Conservation (phyloP, 345 rosid species). For the Rhodomyrtus tomentosa region DNA sequence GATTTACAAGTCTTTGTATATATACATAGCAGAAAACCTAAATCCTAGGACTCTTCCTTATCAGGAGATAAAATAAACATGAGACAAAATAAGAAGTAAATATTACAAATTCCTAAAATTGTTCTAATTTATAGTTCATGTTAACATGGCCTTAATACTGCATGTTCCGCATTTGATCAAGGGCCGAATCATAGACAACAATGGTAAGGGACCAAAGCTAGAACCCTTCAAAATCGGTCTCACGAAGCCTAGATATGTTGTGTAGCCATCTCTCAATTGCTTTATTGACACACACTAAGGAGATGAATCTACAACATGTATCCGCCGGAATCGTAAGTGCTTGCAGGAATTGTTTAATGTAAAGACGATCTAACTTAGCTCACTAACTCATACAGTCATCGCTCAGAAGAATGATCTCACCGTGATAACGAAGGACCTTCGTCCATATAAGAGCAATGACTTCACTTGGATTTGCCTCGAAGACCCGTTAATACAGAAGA, state of each 20-base stretch:
- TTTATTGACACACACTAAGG: not conserved
- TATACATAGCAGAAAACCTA: too few species aligned
- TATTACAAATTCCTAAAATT: too few species aligned
- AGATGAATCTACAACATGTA: not conserved
- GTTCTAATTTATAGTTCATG: too few species aligned
- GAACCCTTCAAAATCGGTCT: not conserved
- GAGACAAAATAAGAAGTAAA: too few species aligned
- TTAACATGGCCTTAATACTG: not conserved
- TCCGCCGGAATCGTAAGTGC: not conserved
- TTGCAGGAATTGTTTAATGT: not conserved
- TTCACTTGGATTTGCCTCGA: not conserved
- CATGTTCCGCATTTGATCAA: constrained; percentile 4
- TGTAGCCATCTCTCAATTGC: not conserved
- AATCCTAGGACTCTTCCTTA: too few species aligned
- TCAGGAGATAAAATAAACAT: too few species aligned
- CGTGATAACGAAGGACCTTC: not conserved
- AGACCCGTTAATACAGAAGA: not conserved
- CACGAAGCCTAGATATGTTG: not conserved
- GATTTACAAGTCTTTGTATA: too few species aligned
- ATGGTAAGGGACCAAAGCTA: constrained; percentile 1
- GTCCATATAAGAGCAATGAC: not conserved
- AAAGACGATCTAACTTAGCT: not conserved
- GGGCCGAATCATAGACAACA: constrained; percentile 5
- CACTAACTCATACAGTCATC: not conserved
- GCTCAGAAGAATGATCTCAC: not conserved